Conservation (phyloP, 805 yeast species). For the Suhomyces xylopsoci region DNA sequence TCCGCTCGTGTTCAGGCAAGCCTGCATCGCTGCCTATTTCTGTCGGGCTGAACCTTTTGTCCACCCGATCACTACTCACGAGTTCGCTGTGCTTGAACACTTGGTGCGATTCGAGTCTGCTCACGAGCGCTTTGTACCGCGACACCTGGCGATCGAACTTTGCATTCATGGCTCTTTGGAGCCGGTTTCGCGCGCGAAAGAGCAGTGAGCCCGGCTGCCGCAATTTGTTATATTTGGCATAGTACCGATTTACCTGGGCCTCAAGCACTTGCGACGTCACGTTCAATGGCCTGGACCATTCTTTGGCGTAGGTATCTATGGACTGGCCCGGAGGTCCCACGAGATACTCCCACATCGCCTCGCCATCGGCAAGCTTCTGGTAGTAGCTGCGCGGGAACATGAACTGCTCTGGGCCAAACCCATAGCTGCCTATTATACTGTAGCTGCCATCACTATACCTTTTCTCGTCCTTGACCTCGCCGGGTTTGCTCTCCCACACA, state of each 20-base stretch:
- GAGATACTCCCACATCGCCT: conserved; percentile 36
- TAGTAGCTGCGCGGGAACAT: conserved; percentile 30
- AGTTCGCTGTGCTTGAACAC: conserved; percentile 37
- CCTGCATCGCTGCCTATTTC: conserved; percentile 9
- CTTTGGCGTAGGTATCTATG: background rate
- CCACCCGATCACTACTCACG: conserved; percentile 13
- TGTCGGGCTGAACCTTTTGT: background rate
- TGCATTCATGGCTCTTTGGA: conserved; percentile 10
- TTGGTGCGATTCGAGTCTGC: conserved; percentile 14
- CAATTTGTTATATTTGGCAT: conserved; percentile 3
- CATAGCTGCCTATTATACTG: conserved; percentile 25
- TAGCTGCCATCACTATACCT: conserved; percentile 26
- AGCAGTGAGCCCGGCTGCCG: conserved; percentile 2
- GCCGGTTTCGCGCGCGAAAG: conserved; percentile 4
- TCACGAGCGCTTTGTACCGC: conserved; percentile 12
- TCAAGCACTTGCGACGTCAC: conserved; percentile 3
- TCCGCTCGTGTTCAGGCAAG: conserved; percentile 22
- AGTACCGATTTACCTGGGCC: conserved; percentile 4
- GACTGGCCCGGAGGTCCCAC: conserved; percentile 10
- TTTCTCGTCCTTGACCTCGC: conserved; percentile 11
- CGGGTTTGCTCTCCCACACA: conserved; percentile 25
- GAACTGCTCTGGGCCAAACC: conserved; percentile 25
- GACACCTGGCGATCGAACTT: conserved; percentile 11
- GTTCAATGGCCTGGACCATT: conserved; percentile 12
- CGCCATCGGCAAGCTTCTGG: conserved; percentile 22